Conservation (phyloP, 345 rosid species). For the Corchorus capsularis region DNA sequence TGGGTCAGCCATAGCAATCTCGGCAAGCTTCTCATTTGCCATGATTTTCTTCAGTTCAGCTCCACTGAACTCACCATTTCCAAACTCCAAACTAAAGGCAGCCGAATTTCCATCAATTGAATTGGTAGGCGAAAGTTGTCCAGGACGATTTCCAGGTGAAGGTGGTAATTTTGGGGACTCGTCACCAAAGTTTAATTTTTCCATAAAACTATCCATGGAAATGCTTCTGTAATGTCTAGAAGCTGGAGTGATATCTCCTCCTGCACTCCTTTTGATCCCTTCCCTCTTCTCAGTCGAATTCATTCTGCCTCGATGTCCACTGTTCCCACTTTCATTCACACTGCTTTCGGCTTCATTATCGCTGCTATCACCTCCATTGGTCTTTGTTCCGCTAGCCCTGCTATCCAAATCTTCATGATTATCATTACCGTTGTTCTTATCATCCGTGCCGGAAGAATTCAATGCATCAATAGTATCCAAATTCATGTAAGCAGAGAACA, state of each 20-base stretch:
- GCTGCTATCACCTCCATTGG: slow-evolving; percentile 80
- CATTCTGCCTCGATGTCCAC: slow-evolving; percentile 40
- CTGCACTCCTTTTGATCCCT: slow-evolving; percentile 78
- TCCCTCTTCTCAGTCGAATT: slow-evolving; percentile 60
- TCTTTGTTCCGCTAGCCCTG: slow-evolving; percentile 87
- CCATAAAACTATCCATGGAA: slow-evolving; percentile 95
- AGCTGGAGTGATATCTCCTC: slow-evolving; percentile 71
- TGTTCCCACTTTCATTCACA: slow-evolving; percentile 63
- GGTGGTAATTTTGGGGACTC: slow-evolving; percentile 82
- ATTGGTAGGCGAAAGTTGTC: slow-evolving; percentile 69
- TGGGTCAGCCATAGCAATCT: slow-evolving; percentile 86
- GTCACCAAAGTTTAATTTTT: slow-evolving; percentile 66
- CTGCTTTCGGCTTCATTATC: slow-evolving; percentile 96
- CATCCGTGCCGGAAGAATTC: slow-evolving; percentile 83
- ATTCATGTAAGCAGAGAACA: slow-evolving; percentile 94
- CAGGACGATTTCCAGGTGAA: slow-evolving; percentile 65
- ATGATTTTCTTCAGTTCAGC: slow-evolving; percentile 91
- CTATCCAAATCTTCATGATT: slow-evolving; percentile 87
- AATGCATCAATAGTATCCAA: slow-evolving; percentile 78
- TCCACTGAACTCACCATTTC: slow-evolving; percentile 83
- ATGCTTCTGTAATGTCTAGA: slow-evolving; percentile 84
- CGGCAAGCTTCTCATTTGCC: slow-evolving; percentile 91
- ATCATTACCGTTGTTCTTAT: slow-evolving; percentile 61
- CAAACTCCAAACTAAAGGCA: slow-evolving; percentile 82
- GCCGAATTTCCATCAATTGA: slow-evolving; percentile 63